Base-by-base conservation (phyloP, 2,329 filamentous ascomycete species). In the Aspergillus japonicus region DNA sequence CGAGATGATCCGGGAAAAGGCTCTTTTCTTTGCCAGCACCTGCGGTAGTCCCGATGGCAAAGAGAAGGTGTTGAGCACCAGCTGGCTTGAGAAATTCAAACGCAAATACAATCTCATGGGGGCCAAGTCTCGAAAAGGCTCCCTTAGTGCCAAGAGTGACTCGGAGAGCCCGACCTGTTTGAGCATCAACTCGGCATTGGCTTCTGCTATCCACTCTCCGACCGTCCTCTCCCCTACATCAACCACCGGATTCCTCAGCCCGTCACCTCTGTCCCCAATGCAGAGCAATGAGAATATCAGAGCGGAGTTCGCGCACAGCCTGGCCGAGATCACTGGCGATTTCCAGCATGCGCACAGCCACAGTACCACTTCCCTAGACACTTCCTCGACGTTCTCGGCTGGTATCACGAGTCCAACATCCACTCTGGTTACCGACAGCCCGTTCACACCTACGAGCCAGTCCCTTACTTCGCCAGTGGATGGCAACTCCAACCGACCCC, bases 1-100 rank as follows among this genome's bases (percentile, higher is more conserved):
- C 73, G 85, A 87, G n/a, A 86, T 90, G 66, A 94, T 97, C 68
- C 86, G 89, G 71, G 90, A 96, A 64, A 92, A 96, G 75, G 92
- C 92, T 1, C 84, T 84, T 53, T 88, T 92, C 64, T 97, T 97
- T 73, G 89, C 90, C 12, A 87, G 85, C 47, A 89, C 86, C 24
- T 89, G 88, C 35, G 87, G 87, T 26, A 86, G 87, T 59, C 85
- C 87, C 3, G 91, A 96, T 56, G 87, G 83, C 63, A 86, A 91
- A 53, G 76, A 89, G 58, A 90, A 89, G 68, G 85, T 85, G 52
- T 85, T 91, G 65, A 95, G 86, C 66, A 81, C 86, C 31, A 87
- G 83, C 66, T 97, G 94, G 93, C 83, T 98, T 35, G 92, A 96
- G 71, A 96, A 95, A 73, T 98, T 98, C 81, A 96, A 97, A 80